Evolutionary conservation across 2,329 filamentous ascomycete genomes (phyloP).

Genomic region (Colletotrichum spinosum): DNA sequence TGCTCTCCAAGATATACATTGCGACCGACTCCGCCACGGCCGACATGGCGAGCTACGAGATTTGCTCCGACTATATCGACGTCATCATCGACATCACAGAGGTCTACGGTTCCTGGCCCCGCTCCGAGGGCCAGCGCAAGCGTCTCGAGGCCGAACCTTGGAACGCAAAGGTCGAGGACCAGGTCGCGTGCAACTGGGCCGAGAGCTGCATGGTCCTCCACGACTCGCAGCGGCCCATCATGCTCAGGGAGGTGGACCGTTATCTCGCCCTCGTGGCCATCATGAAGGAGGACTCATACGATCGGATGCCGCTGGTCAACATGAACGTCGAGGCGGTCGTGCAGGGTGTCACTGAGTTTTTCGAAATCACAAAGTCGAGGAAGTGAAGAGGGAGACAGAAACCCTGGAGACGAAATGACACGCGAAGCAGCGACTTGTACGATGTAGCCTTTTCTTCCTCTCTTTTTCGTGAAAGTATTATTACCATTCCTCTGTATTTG

Average conservation of each 20-base stretch:
- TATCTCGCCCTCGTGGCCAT: conserved; percentile 87
- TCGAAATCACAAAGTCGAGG: conserved; percentile 75
- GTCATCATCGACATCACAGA: conserved; percentile 98
- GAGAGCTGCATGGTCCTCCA: conserved; percentile 77
- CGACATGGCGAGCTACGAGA: conserved; percentile 96
- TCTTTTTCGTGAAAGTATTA: background rate
- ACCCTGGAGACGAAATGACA: no score
- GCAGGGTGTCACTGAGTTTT: conserved; percentile 82
- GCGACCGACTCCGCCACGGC: conserved; percentile 93
- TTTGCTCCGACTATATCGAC: conserved; percentile 98
- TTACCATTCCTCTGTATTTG: background rate
- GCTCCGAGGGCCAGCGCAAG: conserved; percentile 65
- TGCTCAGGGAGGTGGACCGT: conserved; percentile 76
- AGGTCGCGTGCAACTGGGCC: conserved; percentile 73
- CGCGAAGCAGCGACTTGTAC: background rate
- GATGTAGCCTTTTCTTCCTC: background rate
- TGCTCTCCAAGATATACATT: conserved; percentile 98
- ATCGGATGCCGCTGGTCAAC: conserved; percentile 86
- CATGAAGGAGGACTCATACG: conserved; percentile 86
- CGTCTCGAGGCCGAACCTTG: conserved; percentile 70
- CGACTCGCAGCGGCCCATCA: conserved; percentile 72
- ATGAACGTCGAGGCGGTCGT: conserved; percentile 89
- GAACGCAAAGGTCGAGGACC: conserved; percentile 72
- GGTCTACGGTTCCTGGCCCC: conserved; percentile 84
- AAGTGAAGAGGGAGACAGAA: conserved; percentile 42